These are phyloP conservation scores for Phytophthora tubulina DNA, from an alignment of 352 stramenopile genomes.

Conservation along the genomic window DNA sequence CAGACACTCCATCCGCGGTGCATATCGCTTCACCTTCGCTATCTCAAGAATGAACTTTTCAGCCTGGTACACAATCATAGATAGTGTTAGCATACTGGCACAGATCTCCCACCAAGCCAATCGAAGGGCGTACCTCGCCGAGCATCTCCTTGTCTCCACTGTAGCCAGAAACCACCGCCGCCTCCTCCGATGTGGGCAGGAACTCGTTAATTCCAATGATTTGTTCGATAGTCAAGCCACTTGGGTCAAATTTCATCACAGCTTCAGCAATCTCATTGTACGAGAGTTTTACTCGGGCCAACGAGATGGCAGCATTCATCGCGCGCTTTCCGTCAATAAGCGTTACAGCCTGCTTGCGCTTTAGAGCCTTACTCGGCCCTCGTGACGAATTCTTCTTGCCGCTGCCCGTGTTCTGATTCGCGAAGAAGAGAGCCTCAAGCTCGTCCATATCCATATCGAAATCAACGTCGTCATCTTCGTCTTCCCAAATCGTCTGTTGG, in stretches of 20 bases:
- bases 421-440: conserved; percentile 88
- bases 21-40: conserved; percentile 77
- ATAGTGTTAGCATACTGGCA: conserved; percentile 6
- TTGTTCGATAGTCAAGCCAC: conserved; percentile 72
- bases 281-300: conserved; percentile 95
- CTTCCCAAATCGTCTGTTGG: conserved; percentile 86
- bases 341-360: conserved; percentile 86
- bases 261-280: conserved; percentile 90
- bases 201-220: conserved; percentile 94
- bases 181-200: conserved; percentile 95
- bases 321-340: conserved; percentile 96
- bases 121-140: conserved; percentile 59
- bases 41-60: conserved; percentile 93
- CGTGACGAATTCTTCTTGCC: conserved; percentile 61
- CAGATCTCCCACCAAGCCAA: not conserved
- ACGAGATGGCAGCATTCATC: conserved; percentile 98
- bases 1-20: conserved; percentile 75
- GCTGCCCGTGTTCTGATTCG: conserved; percentile 55
- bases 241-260: conserved; percentile 74
- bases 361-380: conserved; percentile 53
- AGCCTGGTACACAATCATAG: conserved; percentile 43
- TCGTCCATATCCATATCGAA: conserved; percentile 92
- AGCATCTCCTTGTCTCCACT: conserved; percentile 67
- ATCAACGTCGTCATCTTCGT: conserved; percentile 77
- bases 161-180: conserved; percentile 83